A percentile compares a stretch with the other conserved stretches of the same genome.
Evolutionary conservation across 2,329 filamentous ascomycete species (phyloP).

Genomic region (Penicillium sp.): DNA sequence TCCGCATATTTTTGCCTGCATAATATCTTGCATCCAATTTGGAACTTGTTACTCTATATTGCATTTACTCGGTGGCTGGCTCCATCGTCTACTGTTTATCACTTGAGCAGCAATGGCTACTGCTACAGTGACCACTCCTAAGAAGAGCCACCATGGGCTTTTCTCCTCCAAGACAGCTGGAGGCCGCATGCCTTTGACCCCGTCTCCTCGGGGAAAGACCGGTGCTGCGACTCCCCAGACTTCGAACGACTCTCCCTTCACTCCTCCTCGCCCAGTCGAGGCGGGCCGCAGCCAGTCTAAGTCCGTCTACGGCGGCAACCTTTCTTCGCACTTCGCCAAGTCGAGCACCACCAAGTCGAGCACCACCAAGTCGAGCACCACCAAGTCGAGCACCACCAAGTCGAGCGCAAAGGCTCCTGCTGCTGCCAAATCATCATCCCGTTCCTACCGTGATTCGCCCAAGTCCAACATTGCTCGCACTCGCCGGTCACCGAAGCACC

Average conservation of each 20-base stretch:
- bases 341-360: not conserved
- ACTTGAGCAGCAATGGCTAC: constrained; percentile 64
- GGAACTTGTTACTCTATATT: constrained; percentile 16
- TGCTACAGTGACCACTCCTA: constrained; percentile 75
- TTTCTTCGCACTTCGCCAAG: constrained; percentile 60
- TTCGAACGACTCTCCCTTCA: constrained; percentile 60
- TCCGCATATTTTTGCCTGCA: not conserved
- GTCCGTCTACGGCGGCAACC: constrained; percentile 74
- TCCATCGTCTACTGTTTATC: constrained; percentile 23
- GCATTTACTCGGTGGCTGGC: constrained; percentile 14
- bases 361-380: constrained; percentile 2
- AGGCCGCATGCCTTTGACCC: constrained; percentile 89
- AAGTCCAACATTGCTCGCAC: constrained; percentile 82
- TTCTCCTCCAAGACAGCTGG: constrained; percentile 91
- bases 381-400: constrained; percentile 7
- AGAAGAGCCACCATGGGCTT: constrained; percentile 90
- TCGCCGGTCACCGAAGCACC: constrained; percentile 71
- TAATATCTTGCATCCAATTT: constrained; percentile 23
- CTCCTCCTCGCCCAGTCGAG: constrained; percentile 60
- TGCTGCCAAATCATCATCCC: constrained; percentile 36
- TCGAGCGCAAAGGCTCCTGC: constrained; percentile 31
- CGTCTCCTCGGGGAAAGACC: constrained; percentile 64
- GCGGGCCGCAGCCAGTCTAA: constrained; percentile 54
- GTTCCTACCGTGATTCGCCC: constrained; percentile 73
- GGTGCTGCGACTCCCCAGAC: constrained; percentile 52